These are phyloP conservation scores for Lasiodiplodia sp. DNA, from an alignment of 2,329 filamentous ascomycete species.

Conservation along the genomic window DNA sequence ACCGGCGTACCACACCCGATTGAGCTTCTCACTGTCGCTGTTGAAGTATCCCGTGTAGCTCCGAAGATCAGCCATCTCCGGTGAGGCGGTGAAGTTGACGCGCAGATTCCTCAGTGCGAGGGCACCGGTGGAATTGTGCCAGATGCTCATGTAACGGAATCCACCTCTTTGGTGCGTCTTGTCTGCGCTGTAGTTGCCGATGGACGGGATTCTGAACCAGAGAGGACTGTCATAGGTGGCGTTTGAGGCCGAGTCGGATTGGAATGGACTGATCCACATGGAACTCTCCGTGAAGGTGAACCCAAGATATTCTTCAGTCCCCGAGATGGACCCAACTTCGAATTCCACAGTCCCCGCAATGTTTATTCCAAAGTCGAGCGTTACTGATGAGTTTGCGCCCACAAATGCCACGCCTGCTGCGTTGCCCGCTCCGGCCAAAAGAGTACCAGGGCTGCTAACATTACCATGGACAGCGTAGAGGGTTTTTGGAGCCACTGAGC, in stretches of 20 bases:
- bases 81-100: conserved; percentile 9
- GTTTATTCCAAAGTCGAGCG: conserved; percentile 52
- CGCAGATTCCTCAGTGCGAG: background rate
- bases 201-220: conserved; percentile 52
- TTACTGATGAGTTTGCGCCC: conserved; percentile 44
- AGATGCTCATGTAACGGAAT: conserved; percentile 56
- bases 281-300: conserved; percentile 52
- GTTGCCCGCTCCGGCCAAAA: conserved; percentile 36
- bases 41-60: conserved; percentile 49
- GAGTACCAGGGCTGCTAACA: conserved; percentile 43
- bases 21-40: conserved; percentile 42
- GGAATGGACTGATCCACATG: conserved; percentile 57
- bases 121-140: conserved; percentile 1
- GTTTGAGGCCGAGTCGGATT: conserved; percentile 56
- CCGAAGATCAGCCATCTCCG: conserved; percentile 34
- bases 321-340: background rate
- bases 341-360: conserved; percentile 48
- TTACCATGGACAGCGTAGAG: conserved; percentile 49
- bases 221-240: conserved; percentile 56
- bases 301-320: conserved; percentile 47
- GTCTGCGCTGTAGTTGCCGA: conserved; percentile 51
- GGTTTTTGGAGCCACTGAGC: conserved; percentile 44
- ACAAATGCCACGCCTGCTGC: conserved; percentile 43
- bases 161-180: conserved; percentile 52
- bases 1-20: conserved; percentile 58